Evolutionary conservation across 1,284 basidiomycete species (phyloP).

Genomic region (Ceratobasidium sp.): DNA sequence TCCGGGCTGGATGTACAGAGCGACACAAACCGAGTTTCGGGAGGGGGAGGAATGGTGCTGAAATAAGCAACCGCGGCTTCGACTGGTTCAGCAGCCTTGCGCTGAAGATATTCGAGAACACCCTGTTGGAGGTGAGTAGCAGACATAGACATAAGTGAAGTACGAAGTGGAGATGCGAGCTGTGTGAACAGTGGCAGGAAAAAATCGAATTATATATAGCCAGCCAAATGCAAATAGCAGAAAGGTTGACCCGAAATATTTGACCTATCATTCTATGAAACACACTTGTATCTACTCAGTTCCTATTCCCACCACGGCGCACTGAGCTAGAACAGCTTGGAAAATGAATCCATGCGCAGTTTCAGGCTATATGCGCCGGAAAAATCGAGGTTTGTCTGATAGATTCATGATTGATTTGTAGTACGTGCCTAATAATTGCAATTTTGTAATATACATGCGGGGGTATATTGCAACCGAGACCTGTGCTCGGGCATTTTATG

Average conservation of each 20-base stretch:
- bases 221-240: no score
- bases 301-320: no score
- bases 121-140: background rate
- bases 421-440: background rate
- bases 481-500: background rate
- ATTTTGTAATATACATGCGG: background rate
- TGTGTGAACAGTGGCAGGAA: no score
- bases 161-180: background rate
- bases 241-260: no score
- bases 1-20: background rate
- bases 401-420: background rate
- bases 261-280: no score
- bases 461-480: background rate
- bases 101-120: background rate
- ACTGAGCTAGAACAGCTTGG: no score
- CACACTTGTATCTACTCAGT: no score
- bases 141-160: background rate
- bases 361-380: no score
- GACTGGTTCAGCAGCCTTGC: background rate
- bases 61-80: slow-evolving; percentile 6
- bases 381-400: background rate
- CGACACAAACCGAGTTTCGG: background rate
- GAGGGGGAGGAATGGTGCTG: background rate
- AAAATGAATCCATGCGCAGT: no score
- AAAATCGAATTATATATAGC: no score